Base-by-base conservation (phyloP, 2,329 filamentous ascomycete species). In the Aspergillus clavatus region DNA sequence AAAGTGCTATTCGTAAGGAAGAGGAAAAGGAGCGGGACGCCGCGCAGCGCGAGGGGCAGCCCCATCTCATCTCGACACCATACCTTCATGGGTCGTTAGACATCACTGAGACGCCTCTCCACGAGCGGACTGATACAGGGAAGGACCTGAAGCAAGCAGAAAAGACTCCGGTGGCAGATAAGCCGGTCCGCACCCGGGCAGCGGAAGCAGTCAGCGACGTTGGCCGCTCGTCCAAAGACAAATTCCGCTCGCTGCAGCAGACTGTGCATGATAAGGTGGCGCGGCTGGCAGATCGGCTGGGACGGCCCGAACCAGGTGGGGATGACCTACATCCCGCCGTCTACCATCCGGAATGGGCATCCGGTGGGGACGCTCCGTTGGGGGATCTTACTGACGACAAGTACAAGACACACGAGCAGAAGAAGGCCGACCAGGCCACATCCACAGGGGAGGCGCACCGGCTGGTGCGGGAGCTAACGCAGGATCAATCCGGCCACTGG, bases 401-500 rank as follows among this genome's bases (percentile, higher is more conserved):
- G 21, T 48, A 58, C n/a, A 64, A 65, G 45, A 57, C 52, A 11
- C 51, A 59, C 26, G 56, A 64, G 29, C 47, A 58, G 16, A 63
- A 58, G 29, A 44, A 49, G 21, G 29, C 43, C 21, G 39, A 63
- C 3, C 59, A 66, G 24, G 52, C 40, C 1, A 48, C 51, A 8
- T 55, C 54, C 21, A 62, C 55, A 7, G 52, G 54, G 4, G 63
- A 66, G 37, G 63, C 63, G 2, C 61, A 65, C 38, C 58, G 60
- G 12, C 47, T 66, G 3, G 61, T 67, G 12, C 59, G 62, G 4
- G 61, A 63, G 11, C 27, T 66, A 37, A 61, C 57, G 2, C 56
- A 63, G 18, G 55, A 63, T 6, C 54, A 58, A 22, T 57, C 58
- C 4, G 48, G 18, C 11, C 50, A 51, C 28, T 54, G 53, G 5